Evolutionary conservation across 495 filamentous ascomycete species (phyloP).

Genomic region (Aspergillus kassunensis): DNA sequence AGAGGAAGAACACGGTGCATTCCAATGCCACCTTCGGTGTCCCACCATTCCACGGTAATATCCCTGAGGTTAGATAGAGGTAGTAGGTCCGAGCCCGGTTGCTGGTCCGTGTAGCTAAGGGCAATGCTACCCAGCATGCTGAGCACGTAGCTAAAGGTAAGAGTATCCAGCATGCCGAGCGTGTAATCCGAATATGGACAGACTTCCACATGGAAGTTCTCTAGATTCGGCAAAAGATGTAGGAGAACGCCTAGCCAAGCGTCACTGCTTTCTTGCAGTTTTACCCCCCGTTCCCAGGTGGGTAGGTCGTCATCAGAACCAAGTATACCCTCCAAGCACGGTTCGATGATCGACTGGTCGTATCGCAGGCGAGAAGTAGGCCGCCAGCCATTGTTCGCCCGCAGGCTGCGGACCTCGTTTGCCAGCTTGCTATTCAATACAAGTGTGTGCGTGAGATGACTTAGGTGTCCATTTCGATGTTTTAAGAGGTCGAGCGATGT

Average conservation of each 20-base stretch:
- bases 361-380: background rate
- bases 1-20: background rate
- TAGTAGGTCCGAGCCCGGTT: no score
- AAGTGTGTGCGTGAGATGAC: background rate
- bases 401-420: background rate
- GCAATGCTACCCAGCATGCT: no score
- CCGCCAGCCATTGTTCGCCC: background rate
- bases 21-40: background rate
- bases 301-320: background rate
- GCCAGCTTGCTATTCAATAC: background rate
- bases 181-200: background rate
- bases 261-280: background rate
- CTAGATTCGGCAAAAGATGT: background rate
- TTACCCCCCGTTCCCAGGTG: background rate
- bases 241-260: background rate
- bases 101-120: no score
- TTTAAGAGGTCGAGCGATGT: background rate
- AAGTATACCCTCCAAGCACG: background rate
- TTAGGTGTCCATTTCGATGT: background rate
- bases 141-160: background rate
- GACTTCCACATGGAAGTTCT: background rate
- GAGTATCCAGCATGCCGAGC: no score
- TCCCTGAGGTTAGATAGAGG: no score
- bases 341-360: background rate
- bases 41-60: no score